Conservation (phyloP, 441 rosid species). For the Sinapis alba region DNA sequence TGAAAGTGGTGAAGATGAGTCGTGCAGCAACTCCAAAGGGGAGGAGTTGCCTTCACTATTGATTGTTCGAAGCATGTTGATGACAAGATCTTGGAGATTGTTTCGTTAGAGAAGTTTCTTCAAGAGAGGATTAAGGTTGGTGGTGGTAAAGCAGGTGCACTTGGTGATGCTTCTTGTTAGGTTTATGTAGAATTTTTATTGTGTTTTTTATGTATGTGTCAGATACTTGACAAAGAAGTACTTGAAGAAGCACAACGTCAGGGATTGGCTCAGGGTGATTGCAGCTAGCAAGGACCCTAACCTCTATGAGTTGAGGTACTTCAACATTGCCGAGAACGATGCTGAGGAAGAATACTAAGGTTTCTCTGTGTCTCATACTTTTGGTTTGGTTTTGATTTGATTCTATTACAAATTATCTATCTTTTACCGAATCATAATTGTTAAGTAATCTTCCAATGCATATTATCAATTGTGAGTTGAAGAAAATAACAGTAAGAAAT, state of each 20-base stretch:
- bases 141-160: not conserved
- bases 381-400: not conserved
- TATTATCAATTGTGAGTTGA: too few species aligned
- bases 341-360: slow-evolving; percentile 60
- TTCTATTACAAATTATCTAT: not conserved
- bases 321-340: slow-evolving; percentile 72
- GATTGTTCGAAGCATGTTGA: slow-evolving; percentile 3
- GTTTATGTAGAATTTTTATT: too few species aligned
- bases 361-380: not conserved
- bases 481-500: too few species aligned
- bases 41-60: slow-evolving; percentile 12
- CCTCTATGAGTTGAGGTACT: slow-evolving; percentile 60
- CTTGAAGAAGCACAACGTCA: slow-evolving; percentile 55
- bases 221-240: slow-evolving; percentile 62
- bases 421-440: too few species aligned
- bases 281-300: slow-evolving; percentile 54
- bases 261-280: slow-evolving; percentile 65
- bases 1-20: too few species aligned
- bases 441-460: too few species aligned
- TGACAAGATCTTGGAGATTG: slow-evolving; percentile 20
- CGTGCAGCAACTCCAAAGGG: slow-evolving; percentile 11
- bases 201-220: slow-evolving; percentile 18
- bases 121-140: slow-evolving; percentile 7
- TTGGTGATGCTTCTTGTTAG: not conserved
- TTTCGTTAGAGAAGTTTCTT: not conserved